Evolutionary conservation across 495 filamentous ascomycete genomes (phyloP), one percentile per base, ranked within the genome.

Genomic region (Peziza echinospora): DNA sequence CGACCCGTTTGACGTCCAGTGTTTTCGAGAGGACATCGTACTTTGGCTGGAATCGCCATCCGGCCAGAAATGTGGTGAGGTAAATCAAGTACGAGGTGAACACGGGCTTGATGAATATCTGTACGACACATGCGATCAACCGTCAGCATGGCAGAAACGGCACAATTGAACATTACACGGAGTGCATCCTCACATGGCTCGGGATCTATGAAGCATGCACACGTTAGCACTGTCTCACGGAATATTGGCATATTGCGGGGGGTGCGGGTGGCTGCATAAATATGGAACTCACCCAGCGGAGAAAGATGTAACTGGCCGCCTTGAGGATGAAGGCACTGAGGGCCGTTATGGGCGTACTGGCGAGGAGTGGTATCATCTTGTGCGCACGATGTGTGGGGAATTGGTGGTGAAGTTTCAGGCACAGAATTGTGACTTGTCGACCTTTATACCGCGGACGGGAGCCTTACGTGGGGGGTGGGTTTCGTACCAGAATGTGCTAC

Each of bases 1-100:
- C 72, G 16, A 67, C 71, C 2, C 78, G 58, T 1, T 64, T 63
- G n/a, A 81, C 64, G 43, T 78, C 71, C 24, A 77, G 60, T 40
- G 76, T 67, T 46, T 77, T 75, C 2, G 62, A 65, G 4, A 80
- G 55, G 9, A 81, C 54, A 23, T 72, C 64, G 55, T 75, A 77
- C 44, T 69, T 67, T 5, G 75, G 63, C 45, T 73, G 73, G 2
- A 67, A 66, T 13, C 68, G 56, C 53, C 73, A 73, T 46, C 64
- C 68, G 34, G 69, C 64, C 28, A 80, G 54, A 52, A 87, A 78
- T 2, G 78, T 71, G 1, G 82, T 67, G 0, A 81, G 48, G 58
- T 93, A 93, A 39, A 91, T 59, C 3, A 71, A 77, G 41, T 84
- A 71, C 0, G 78, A 64, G 1, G 82, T 73, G 50, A 80, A 75